Conservation (phyloP, 768 basidiomycete species). For the Tremella fuciformis region DNA sequence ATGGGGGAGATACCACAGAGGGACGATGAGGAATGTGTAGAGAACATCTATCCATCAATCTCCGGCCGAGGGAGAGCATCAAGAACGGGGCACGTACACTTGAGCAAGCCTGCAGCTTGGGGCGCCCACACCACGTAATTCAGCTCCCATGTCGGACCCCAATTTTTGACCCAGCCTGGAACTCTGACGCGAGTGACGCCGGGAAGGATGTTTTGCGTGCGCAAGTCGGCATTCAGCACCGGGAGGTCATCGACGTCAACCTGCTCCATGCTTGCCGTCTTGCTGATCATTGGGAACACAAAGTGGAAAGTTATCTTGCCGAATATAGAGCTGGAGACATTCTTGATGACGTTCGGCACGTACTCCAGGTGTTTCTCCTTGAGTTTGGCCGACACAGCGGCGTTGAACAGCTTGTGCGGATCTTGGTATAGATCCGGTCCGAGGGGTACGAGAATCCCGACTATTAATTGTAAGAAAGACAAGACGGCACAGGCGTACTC, state of each 20-base stretch:
- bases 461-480: neutral
- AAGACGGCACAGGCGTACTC: slow-evolving; percentile 18
- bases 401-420: slow-evolving; percentile 23
- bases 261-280: slow-evolving; percentile 22
- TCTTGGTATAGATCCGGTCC: slow-evolving; percentile 24
- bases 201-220: slow-evolving; percentile 25
- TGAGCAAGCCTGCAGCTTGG: slow-evolving; percentile 6
- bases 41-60: slow-evolving; percentile 12
- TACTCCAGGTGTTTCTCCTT: neutral
- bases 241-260: slow-evolving; percentile 37
- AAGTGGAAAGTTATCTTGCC: slow-evolving; percentile 18
- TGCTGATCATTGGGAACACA: slow-evolving; percentile 22
- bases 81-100: slow-evolving; percentile 14
- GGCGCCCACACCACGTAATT: slow-evolving; percentile 29
- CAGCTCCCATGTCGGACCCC: slow-evolving; percentile 13
- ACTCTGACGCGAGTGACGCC: slow-evolving; percentile 13
- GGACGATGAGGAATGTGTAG: slow-evolving; percentile 11
- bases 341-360: slow-evolving; percentile 17
- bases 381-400: slow-evolving; percentile 17
- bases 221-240: slow-evolving; percentile 12
- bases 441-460: slow-evolving; percentile 15
- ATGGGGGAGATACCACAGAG: slow-evolving; percentile 39
- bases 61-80: neutral
- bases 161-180: slow-evolving; percentile 8
- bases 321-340: slow-evolving; percentile 19